Base-by-base conservation (phyloP, 306 rosid species). In the Cicer bijugum region DNA sequence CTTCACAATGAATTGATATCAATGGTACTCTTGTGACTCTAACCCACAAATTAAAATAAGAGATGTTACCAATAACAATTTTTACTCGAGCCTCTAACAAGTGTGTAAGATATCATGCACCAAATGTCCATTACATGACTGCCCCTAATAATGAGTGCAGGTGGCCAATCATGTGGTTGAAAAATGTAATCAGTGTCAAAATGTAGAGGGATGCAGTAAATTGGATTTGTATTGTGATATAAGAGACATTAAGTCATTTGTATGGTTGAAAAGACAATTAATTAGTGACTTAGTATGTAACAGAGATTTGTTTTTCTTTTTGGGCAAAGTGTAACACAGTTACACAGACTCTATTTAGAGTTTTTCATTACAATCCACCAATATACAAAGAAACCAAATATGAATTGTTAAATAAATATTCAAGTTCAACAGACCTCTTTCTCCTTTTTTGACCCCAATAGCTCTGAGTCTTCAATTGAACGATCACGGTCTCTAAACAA, bases 401-500 rank as follows among this genome's bases (percentile, higher is more conserved):
- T 46, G 14, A 68, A 48, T 20, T 62, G 63, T 71, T 15, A 71
- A 69, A 55, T 37, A 64, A 62, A 71, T 37, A 61, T 60, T 55
- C 28, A 62, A 77, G 55, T 60, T 55, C 28, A 62, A 77, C 84
- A 43, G 56, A 94, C 99, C 96, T 91, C 99, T 72, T 84, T 91
- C 43, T 89, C 85, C 82, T 82, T 86, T 83, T 86, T 94, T 48
- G 87, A 86, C 82, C 92, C 95, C 75, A 89, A 85, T 67, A 91
- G 85, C 85, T 91, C 97, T 7, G 96, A 88, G 74, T 94, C 97
- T 84, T 91, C 99, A 28, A 94, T 84, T 28, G 96, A 94, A 51
- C 89, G 91, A 72, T 94, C 96, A 16, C 90, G 93, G 50, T 94
- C 97, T 77, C 86, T 85, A 69, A 94, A 91, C 83, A 91, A 82